phyloP scores from a whole-genome alignment of 208 protist species.

The Zelonia costaricensis region DNA sequence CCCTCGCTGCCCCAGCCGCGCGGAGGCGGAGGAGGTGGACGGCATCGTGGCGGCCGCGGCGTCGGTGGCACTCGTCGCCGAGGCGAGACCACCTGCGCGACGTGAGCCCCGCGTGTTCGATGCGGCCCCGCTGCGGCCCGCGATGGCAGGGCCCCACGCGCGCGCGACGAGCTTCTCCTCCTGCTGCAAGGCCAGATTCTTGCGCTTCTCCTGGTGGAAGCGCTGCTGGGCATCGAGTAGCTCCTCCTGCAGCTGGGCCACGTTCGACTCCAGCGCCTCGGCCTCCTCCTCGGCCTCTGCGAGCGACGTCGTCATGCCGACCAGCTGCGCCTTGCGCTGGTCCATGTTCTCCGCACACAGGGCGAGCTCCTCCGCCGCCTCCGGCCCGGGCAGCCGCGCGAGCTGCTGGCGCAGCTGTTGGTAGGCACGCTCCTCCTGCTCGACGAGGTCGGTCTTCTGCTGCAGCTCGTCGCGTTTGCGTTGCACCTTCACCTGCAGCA shows the following conservation, averaged over 20 bases:
- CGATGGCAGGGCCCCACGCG: slow-evolving; percentile 41
- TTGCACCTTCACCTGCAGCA: slow-evolving; percentile 97
- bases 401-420: slow-evolving; percentile 91
- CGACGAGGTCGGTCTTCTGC: slow-evolving; percentile 87
- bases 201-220: slow-evolving; percentile 92
- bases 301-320: slow-evolving; percentile 68
- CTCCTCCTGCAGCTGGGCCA: slow-evolving; percentile 84
- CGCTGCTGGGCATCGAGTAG: slow-evolving; percentile 91
- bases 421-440: slow-evolving; percentile 92
- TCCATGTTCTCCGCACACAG: slow-evolving; percentile 94
- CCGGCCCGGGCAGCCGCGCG: slow-evolving; percentile 93
- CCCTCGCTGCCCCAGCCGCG: too few species aligned
- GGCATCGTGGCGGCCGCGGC: too few species aligned
- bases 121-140: background rate
- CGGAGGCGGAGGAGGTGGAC: too few species aligned
- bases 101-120: background rate
- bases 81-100: background rate
- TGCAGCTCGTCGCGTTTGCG: slow-evolving; percentile 94
- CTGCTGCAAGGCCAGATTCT: slow-evolving; percentile 67
- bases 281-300: slow-evolving; percentile 58
- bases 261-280: slow-evolving; percentile 90
- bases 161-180: slow-evolving; percentile 46
- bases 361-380: slow-evolving; percentile 96
- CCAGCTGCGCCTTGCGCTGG: slow-evolving; percentile 92
- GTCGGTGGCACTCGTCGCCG: too few species aligned